phyloP scores from a whole-genome alignment of 1,139 yeast genomes.

The Lodderomyces elongisporus region DNA sequence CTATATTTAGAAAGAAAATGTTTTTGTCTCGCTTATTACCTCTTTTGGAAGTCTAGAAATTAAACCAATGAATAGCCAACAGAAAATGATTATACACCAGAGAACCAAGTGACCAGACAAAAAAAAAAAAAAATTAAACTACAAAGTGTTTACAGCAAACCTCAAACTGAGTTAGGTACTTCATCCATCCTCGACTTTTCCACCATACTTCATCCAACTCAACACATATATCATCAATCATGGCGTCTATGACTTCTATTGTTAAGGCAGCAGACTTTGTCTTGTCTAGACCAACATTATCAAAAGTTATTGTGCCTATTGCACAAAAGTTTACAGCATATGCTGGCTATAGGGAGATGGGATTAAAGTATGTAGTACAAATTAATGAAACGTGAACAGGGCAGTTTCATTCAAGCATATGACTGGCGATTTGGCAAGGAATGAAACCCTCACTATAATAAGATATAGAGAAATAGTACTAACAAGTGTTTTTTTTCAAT shows the following conservation, averaged over 20 bases:
- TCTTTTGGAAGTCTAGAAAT: slow-evolving; percentile 18
- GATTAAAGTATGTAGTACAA: slow-evolving; percentile 53
- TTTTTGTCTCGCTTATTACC: too few species aligned
- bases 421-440: too few species aligned
- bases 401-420: too few species aligned
- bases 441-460: too few species aligned
- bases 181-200: too few species aligned
- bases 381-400: neutral
- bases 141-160: neutral
- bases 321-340: slow-evolving; percentile 68
- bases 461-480: too few species aligned
- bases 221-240: too few species aligned
- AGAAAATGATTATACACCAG: slow-evolving; percentile 11
- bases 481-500: neutral
- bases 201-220: too few species aligned
- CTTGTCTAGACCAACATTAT: slow-evolving; percentile 72
- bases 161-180: too few species aligned
- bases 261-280: slow-evolving; percentile 79
- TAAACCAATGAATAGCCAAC: slow-evolving; percentile 19
- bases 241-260: slow-evolving; percentile 78
- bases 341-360: slow-evolving; percentile 92
- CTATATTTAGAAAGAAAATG: too few species aligned
- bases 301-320: slow-evolving; percentile 71
- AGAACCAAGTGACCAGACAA: neutral
- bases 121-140: slow-evolving; percentile 1